Conservation (phyloP, 306 rosid species). For the Ziziphus jujuba region DNA sequence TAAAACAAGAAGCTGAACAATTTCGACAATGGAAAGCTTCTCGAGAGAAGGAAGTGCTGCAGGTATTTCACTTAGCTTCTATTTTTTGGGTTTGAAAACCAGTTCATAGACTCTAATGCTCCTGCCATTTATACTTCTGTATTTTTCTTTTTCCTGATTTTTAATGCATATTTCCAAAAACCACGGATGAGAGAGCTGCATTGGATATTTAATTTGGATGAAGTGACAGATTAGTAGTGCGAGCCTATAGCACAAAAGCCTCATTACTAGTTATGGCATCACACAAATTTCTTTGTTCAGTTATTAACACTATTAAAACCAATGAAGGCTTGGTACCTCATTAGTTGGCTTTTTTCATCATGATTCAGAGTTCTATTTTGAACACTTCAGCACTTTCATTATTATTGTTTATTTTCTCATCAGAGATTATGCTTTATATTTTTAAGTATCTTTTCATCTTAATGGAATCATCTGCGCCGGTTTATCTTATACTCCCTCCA, state of each 20-base stretch:
- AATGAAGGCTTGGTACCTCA: not conserved
- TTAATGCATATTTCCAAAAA: too few species aligned
- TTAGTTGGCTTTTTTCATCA: not conserved
- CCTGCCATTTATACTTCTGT: conserved; percentile 1
- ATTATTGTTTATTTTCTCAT: not conserved
- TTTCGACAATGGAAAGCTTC: conserved; percentile 99
- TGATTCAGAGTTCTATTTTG: not conserved
- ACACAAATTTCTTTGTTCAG: not conserved
- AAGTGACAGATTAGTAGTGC: too few species aligned
- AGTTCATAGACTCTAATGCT: conserved; percentile 2
- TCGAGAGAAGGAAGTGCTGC: conserved; percentile 96
- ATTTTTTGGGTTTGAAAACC: conserved; percentile 18
- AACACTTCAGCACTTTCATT: not conserved
- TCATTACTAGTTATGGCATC: too few species aligned
- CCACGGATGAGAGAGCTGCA: too few species aligned
- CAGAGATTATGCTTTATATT: conserved; percentile 2
- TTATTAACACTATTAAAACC: not conserved
- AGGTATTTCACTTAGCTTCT: conserved; percentile 47
- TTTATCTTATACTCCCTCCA: conserved; percentile 27
- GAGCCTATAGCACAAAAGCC: too few species aligned
- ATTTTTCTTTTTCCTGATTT: not conserved
- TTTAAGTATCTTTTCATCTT: conserved; percentile 4
- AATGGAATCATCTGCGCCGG: conserved; percentile 6
- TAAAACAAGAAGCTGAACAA: conserved; percentile 99
- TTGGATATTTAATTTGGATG: too few species aligned